Evolutionary conservation across 2,329 filamentous ascomycete genomes (phyloP).

Genomic region (Pseudocercospora macadamiae): DNA sequence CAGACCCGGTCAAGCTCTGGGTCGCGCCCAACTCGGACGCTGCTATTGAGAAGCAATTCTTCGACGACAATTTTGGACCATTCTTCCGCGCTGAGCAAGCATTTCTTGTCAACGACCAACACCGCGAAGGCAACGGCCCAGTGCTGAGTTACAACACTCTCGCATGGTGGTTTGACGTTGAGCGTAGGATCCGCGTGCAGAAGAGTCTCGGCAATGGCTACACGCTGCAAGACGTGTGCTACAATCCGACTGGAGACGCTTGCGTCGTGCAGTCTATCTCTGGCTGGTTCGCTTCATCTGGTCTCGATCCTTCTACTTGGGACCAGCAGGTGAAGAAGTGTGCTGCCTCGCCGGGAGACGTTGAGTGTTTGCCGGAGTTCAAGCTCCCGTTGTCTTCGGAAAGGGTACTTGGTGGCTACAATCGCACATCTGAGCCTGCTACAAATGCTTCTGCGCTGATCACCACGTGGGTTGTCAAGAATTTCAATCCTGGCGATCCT

Average conservation of each 20-base stretch:
- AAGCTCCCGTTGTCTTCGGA: conserved; percentile 84
- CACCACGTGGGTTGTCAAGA: conserved; percentile 93
- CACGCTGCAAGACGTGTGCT: conserved; percentile 82
- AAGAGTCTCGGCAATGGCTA: conserved; percentile 70
- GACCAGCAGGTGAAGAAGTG: conserved; percentile 71
- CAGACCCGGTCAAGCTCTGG: conserved; percentile 88
- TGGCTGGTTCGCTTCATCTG: conserved; percentile 73
- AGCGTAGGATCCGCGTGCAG: conserved; percentile 72
- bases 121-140: conserved; percentile 65
- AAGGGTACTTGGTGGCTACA: conserved; percentile 82
- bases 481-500: conserved; percentile 72
- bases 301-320: conserved; percentile 66
- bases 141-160: conserved; percentile 88
- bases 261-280: conserved; percentile 94
- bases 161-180: conserved; percentile 90
- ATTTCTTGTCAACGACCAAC: conserved; percentile 88
- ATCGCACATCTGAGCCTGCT: conserved; percentile 59
- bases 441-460: conserved; percentile 78
- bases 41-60: conserved; percentile 90
- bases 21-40: conserved; percentile 92
- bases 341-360: conserved; percentile 65
- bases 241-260: conserved; percentile 85
- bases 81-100: conserved; percentile 94
- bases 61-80: conserved; percentile 88
- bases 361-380: conserved; percentile 77